A percentile compares a stretch with the other conserved stretches of the same genome.
Conservation (phyloP, 441 rosid species). For the Breynia disticha region DNA sequence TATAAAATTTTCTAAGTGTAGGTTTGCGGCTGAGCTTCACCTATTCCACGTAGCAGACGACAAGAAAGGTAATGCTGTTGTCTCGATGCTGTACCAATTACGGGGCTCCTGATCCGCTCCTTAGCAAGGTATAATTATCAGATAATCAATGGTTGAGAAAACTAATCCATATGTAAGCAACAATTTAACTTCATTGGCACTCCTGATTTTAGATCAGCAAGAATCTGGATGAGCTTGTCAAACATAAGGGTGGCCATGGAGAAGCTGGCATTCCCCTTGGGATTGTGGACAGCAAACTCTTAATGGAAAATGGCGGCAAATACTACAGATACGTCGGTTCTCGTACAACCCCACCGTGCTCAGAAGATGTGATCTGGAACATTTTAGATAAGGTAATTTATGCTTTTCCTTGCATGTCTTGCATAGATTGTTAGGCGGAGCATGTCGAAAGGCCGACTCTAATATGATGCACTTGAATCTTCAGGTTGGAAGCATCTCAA, state of each 20-base stretch:
- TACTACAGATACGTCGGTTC: conserved; percentile 67
- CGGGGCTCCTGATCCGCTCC: conserved; percentile 40
- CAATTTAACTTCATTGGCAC: too few relatives aligned
- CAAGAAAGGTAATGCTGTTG: conserved; percentile 27
- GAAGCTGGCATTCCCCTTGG: conserved; percentile 36
- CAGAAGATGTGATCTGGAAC: conserved; percentile 50
- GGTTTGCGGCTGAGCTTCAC: conserved; percentile 72
- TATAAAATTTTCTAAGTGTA: conserved; percentile 10
- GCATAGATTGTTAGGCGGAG: too few relatives aligned
- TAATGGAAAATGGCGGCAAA: conserved; percentile 29
- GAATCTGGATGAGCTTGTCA: conserved; percentile 24
- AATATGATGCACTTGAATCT: too few relatives aligned
- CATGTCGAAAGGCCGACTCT: too few relatives aligned
- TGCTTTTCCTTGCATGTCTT: too few relatives aligned
- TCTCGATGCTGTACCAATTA: conserved; percentile 30
- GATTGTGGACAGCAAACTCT: conserved; percentile 21
- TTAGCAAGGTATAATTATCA: conserved; percentile 38
- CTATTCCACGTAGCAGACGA: conserved; percentile 47
- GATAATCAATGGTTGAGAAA: neutral
- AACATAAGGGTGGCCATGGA: conserved; percentile 23
- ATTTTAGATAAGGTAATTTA: conserved; percentile 36
- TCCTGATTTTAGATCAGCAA: conserved; percentile 28
- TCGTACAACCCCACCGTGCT: conserved; percentile 74
- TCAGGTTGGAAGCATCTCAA: conserved; percentile 53
- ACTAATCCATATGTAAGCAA: too few relatives aligned